Base-by-base conservation (phyloP, 2,329 filamentous ascomycete species). In the Fusarium sambucinum region DNA sequence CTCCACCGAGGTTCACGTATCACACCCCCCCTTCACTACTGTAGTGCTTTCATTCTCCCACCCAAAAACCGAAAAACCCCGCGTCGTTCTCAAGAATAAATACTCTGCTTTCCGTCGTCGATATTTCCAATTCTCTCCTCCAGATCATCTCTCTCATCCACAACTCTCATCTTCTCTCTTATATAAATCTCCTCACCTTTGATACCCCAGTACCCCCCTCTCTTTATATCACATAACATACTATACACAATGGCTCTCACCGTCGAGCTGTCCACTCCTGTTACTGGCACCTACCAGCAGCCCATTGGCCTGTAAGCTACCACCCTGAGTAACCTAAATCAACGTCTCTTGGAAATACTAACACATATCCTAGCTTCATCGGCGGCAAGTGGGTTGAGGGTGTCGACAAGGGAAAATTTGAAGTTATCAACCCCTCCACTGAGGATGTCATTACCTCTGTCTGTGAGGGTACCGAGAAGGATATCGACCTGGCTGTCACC, bases 401-500 rank as follows among this genome's bases (percentile, higher is more conserved):
- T 78, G 89, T 91, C 68, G 92, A 97, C 74, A 94, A 94, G 83
- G 91, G 93, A 87, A 94, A 90, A 72, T 96, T 97, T 77, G 93
- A 97, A 82, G 92, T 94, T 80, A 90, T 96, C 86, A 97, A 97
- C 87, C 94, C 94, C 63, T 77, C 90, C 69, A 93, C 88, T 70
- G 94, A 97, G 81, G 89, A 94, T 81, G 88, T 93, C 76, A 96
- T 97, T 84, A 87, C 85, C 85, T 90, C 89, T 56, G 92, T 97
- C 74, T 84, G 88, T 78, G 94, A 97, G 83, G 94, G 90, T 77
- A 92, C 90, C 70, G 93, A 96, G 85, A 94, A 96, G 85, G 93
- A 96, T 82, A 84, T 90, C 79, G 88, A 90, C 79, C 82, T 94
- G 63, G 94, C 94, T 68, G 94, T 97, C 69, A 84, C 87, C 59